Evolutionary conservation across 139 green algal species (phyloP), one percentile per base, ranked within the genome.

Genomic region (Eudorina sp.): DNA sequence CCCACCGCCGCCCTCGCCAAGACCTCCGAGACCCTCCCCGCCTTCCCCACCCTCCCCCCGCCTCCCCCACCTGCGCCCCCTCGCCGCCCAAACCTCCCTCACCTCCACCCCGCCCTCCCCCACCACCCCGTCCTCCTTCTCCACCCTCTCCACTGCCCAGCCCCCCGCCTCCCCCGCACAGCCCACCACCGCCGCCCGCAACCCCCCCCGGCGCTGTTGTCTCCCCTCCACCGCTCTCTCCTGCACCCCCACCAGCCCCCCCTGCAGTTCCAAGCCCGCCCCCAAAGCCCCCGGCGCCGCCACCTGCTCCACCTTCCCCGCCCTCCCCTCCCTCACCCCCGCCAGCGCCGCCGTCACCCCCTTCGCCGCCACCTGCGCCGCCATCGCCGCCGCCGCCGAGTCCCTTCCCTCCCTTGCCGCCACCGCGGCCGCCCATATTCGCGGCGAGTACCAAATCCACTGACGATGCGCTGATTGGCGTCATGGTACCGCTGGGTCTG

Each of bases 401-500:
- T 2, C 77, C 77, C 25, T 84, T 53, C 51, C 77, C 77, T 25
- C 77, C 77, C 36, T 53, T 73, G 0, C 77, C 77, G 11, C 77
- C 77, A 38, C 77, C 77, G 27, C 53, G 53, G 36, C 77, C 77
- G 19, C 77, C 77, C 53, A 72, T 84, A 4, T 53, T 43, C 53
- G 77, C 53, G 0, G 19, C 53, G 21, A 70, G 53, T 27, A 85
- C 78, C 25, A 75, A 74, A 40, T 38, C n/a, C 29, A 74, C 78
- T 8, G 78, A 85, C 55, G 34, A 40, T 27, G 78, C 78, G 16
- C 25, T 85, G 29, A 85, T 85, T 31, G 78, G 78, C 13, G 78
- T 85, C 8, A 75, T 85, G 78, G 78, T 85, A 27, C 78, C 78
- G 0, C 27, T 85, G 55, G 78, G 78, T 27, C 40, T 85, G 16